A percentile compares a stretch with the other conserved stretches of the same genome.
Conservation (phyloP, 2,329 filamentous ascomycete species). For the Calonectria leucothoes region DNA sequence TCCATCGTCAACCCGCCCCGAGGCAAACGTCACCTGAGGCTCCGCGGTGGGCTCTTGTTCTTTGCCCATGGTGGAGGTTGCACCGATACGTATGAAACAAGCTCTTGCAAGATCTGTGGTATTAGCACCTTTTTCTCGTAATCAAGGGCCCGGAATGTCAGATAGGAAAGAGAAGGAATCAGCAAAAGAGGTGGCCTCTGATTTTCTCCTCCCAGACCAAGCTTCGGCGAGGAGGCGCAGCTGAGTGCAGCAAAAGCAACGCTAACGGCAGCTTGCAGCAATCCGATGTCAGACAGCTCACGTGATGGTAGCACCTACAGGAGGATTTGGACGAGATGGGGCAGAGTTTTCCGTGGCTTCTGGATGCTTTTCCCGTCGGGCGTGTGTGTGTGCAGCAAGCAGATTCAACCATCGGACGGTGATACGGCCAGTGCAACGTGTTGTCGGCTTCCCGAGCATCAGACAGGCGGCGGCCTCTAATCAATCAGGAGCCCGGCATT, state of each 20-base stretch:
- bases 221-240: constrained; percentile 21
- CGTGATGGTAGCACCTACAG: constrained; percentile 10
- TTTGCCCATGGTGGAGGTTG: constrained; percentile 30
- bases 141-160: background rate
- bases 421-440: constrained; percentile 7
- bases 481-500: constrained; percentile 24
- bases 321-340: background rate
- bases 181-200: background rate
- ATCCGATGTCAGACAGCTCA: constrained; percentile 26
- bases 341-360: background rate
- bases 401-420: background rate
- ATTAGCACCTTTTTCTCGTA: background rate
- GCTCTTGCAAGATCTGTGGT: background rate
- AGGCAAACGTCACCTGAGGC: constrained; percentile 43
- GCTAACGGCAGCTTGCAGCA: constrained; percentile 20
- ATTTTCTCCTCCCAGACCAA: background rate
- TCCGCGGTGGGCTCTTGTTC: constrained; percentile 38
- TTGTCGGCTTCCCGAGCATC: background rate
- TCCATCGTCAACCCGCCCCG: constrained; percentile 34
- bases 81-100: background rate
- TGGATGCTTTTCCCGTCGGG: background rate
- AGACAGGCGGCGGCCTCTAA: background rate
- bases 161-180: background rate
- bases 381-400: background rate
- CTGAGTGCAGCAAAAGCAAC: constrained; percentile 5